These are phyloP conservation scores for Neurospora sp. DNA, from an alignment of 495 filamentous ascomycete genomes.

Conservation along the genomic window DNA sequence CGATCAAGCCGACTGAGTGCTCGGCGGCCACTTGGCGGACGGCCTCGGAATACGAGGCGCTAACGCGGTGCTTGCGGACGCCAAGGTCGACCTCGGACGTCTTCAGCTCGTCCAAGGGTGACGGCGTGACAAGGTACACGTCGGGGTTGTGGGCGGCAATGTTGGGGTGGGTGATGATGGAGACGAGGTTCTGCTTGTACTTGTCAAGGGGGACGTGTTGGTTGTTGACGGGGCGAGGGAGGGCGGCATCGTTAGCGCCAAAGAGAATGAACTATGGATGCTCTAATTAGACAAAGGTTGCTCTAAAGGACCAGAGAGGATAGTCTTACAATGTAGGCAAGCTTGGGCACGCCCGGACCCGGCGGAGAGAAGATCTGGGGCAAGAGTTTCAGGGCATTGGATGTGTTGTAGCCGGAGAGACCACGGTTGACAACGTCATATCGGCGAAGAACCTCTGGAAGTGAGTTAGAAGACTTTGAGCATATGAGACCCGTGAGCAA, in stretches of 20 bases:
- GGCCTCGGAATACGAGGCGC: constrained; percentile 62
- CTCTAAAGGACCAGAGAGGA: neutral
- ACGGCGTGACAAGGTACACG: constrained; percentile 67
- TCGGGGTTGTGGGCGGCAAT: constrained; percentile 59
- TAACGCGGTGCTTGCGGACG: constrained; percentile 48
- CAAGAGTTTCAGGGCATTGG: constrained; percentile 31
- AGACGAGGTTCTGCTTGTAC: constrained; percentile 60
- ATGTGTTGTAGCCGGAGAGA: constrained; percentile 40
- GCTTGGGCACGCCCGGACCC: constrained; percentile 40
- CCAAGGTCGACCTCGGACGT: constrained; percentile 41
- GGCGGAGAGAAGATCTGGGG: constrained; percentile 33
- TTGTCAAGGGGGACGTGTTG: constrained; percentile 67
- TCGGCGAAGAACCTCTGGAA: constrained; percentile 30
- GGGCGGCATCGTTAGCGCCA: constrained; percentile 74
- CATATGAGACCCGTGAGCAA: neutral
- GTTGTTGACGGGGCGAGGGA: constrained; percentile 42
- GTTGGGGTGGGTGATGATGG: constrained; percentile 57
- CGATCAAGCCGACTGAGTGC: constrained; percentile 52
- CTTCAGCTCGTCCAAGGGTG: constrained; percentile 71
- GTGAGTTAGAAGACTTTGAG: neutral
- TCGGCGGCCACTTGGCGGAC: constrained; percentile 54
- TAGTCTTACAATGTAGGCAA: constrained; percentile 52
- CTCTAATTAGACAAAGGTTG: neutral
- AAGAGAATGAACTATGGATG: constrained; percentile 54
- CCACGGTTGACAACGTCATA: constrained; percentile 41